Evolutionary conservation across 1,284 basidiomycete genomes (phyloP), one percentile per base, ranked within the genome.

Genomic region (Testicularia cyperi): DNA sequence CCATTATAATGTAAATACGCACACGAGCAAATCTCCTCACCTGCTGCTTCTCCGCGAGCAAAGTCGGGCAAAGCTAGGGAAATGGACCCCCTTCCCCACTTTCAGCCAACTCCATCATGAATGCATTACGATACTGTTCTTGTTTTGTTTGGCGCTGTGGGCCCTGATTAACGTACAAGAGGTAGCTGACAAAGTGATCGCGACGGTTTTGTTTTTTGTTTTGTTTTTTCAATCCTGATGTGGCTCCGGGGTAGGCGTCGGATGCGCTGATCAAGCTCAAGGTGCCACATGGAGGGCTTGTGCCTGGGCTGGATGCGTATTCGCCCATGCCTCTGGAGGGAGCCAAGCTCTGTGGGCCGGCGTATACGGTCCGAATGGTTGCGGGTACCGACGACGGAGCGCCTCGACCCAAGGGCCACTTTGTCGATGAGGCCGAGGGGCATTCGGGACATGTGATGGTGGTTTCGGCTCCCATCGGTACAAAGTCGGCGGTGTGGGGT

Each of bases 301-400:
- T 96, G 25, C 85, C 90, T 1, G 90, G 92, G 75, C 83, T 97
- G 20, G 79, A 83, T 32, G 80, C 83, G 60, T 76, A 82, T 40
- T 84, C 84, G 15, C 82, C 84, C 3, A 44, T 24, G 8, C 44
- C 48, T 27, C 25, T 58, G 7, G 35, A 38, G 1, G 52, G 53
- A 10, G 33, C 9, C 15, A 16, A 31, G 12, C 44, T 60, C 8
- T 79, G 66, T 41, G 90, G 87, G 0, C 88, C 87, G 12, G 92
- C 90, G 0, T 95, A 89, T 72, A 96, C 92, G 1, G 91, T 96
- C 38, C 82, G 86, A 61, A 90, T 95, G 85, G 89, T 91, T 4
- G 77, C 81, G 4, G 79, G 81, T 1, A 81, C 81, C 0, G 83
- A 90, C 68, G 80, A 77, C 18, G 72, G 79, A 12, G 82, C 88